phyloP scores from a whole-genome alignment of 176 grass and related monocot species.

The Musa beccarii region DNA sequence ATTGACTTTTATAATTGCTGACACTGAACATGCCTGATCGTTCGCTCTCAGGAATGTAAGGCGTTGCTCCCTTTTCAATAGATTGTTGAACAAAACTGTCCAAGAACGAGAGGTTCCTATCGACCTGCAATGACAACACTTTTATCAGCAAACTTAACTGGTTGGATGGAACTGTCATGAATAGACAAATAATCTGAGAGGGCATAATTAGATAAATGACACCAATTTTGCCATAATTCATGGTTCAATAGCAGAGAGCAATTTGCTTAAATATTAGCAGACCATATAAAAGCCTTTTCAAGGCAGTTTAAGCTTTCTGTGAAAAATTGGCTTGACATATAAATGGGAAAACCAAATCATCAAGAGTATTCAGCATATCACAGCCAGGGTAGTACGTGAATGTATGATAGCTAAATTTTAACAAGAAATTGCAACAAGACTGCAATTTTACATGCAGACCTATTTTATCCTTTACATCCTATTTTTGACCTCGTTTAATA shows the following conservation, averaged over 20 bases:
- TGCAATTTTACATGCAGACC: neutral
- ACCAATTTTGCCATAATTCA: neutral
- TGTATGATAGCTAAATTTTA: neutral
- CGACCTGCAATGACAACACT: slow-evolving; percentile 48
- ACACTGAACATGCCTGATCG: slow-evolving; percentile 50
- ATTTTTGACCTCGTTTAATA: neutral
- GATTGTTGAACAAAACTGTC: slow-evolving; percentile 67
- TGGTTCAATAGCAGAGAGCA: neutral
- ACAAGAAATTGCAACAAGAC: neutral
- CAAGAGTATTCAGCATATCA: no score
- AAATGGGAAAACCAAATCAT: no score
- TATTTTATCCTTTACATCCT: neutral
- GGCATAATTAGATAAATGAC: neutral
- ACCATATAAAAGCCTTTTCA: neutral
- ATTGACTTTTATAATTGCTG: slow-evolving; percentile 51
- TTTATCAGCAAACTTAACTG: neutral
- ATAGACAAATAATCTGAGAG: no score
- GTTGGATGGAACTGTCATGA: neutral
- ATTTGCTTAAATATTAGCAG: neutral
- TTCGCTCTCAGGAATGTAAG: slow-evolving; percentile 78
- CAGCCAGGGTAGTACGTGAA: neutral
- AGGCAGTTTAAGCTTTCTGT: neutral
- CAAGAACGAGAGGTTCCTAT: slow-evolving; percentile 70
- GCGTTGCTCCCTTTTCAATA: slow-evolving; percentile 75
- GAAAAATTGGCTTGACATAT: neutral